Percentiles rank a stretch among this genome's conserved stretches.
These are phyloP conservation scores for Rhexocercosporidium sp. DNA, from an alignment of 2,329 filamentous ascomycete species.

Conservation along the genomic window DNA sequence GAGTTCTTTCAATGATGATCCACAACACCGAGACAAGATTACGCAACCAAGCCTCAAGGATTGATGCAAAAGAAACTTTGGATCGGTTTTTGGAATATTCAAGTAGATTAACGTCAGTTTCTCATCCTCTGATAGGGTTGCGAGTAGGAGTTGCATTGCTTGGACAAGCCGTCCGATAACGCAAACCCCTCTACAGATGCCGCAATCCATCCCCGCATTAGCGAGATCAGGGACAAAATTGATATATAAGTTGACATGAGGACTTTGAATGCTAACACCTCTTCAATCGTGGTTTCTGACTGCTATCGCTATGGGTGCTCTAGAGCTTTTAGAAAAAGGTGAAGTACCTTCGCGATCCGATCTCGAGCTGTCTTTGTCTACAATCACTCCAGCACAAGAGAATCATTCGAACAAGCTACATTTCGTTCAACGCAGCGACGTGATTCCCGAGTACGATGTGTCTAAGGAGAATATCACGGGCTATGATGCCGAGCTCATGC, in stretches of 20 bases:
- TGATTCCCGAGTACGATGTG: constrained; percentile 11
- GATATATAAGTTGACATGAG: too few species aligned
- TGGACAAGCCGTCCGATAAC: too few species aligned
- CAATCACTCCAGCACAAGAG: neutral
- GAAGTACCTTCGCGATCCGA: neutral
- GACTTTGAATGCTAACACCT: too few species aligned
- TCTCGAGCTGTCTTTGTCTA: neutral
- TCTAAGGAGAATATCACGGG: constrained; percentile 29
- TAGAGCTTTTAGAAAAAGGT: neutral
- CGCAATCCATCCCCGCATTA: too few species aligned
- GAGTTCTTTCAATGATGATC: neutral
- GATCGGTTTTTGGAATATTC: neutral
- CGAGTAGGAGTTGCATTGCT: too few species aligned
- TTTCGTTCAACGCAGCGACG: constrained; percentile 16
- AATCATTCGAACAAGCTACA: neutral
- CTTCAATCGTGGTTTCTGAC: neutral
- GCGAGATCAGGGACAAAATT: too few species aligned
- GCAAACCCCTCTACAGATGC: too few species aligned
- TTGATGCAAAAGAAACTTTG: neutral
- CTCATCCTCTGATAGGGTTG: too few species aligned
- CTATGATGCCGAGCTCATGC: constrained; percentile 43
- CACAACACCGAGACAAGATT: neutral
- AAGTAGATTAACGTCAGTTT: neutral
- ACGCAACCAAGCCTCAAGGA: neutral
- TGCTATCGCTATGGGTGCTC: neutral